A percentile compares a stretch with the other conserved stretches of the same genome.
phyloP scores from a whole-genome alignment of 1,139 yeast genomes.

The Saccharomyces hybrid region DNA sequence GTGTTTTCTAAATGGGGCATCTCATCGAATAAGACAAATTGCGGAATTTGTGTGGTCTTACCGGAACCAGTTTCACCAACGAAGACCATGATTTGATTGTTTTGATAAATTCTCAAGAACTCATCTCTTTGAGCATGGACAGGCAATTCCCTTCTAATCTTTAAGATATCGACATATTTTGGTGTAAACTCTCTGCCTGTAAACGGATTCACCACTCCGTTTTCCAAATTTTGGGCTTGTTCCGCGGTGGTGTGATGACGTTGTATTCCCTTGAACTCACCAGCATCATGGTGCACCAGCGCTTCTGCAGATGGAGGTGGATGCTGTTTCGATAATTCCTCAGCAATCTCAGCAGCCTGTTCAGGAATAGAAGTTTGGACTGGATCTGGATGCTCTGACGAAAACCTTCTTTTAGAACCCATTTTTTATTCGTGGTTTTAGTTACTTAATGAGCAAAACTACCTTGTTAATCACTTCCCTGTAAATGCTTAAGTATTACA shows the following conservation, averaged over 20 bases:
- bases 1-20: conserved; percentile 74
- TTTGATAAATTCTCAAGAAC: conserved; percentile 73
- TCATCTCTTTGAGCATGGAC: conserved; percentile 91
- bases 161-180: conserved; percentile 69
- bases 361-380: conserved; percentile 45
- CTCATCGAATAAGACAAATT: conserved; percentile 88
- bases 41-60: conserved; percentile 95
- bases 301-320: conserved; percentile 29
- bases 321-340: conserved; percentile 34
- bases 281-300: conserved; percentile 38
- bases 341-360: conserved; percentile 51
- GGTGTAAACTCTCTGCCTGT: conserved; percentile 56
- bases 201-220: conserved; percentile 65
- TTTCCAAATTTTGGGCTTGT: conserved; percentile 60
- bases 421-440: conserved; percentile 6
- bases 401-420: conserved; percentile 31
- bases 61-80: conserved; percentile 99
- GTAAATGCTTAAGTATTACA: neutral
- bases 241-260: conserved; percentile 70
- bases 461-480: neutral
- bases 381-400: conserved; percentile 26
- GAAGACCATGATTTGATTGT: conserved; percentile 90
- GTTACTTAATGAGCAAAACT: neutral
- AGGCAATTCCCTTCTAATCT: conserved; percentile 77
- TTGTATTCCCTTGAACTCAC: conserved; percentile 47